phyloP scores from a whole-genome alignment of 371 early-diverging fungal species.

The Mortierella sp. region DNA sequence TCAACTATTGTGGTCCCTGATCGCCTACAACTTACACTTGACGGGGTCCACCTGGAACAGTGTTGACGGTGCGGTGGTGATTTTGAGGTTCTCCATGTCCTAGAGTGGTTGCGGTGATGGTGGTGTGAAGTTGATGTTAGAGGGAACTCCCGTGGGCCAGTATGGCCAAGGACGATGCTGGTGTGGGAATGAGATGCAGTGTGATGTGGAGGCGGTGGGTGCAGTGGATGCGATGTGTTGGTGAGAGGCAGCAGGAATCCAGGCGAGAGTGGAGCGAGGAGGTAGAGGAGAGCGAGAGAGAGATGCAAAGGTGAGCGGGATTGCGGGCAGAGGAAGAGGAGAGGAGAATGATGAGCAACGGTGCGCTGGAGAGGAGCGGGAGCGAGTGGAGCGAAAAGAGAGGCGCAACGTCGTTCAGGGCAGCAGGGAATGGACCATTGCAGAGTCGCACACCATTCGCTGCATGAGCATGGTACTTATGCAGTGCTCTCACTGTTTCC shows the following conservation, averaged over 20 bases:
- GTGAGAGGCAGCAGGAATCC: neutral
- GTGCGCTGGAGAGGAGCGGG: neutral
- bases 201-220: too few relatives aligned
- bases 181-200: neutral
- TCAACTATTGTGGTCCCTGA: too few relatives aligned
- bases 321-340: neutral
- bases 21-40: constrained; percentile 13
- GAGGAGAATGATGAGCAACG: neutral
- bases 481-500: too few relatives aligned
- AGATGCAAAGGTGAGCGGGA: constrained; percentile 6
- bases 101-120: neutral
- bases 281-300: constrained; percentile 2
- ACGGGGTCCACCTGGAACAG: constrained; percentile 14
- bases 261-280: neutral
- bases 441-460: too few relatives aligned
- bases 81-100: constrained; percentile 3
- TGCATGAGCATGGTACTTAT: neutral
- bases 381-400: neutral
- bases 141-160: neutral
- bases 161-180: neutral
- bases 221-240: neutral
- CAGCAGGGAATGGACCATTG: too few relatives aligned
- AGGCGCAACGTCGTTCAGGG: too few relatives aligned
- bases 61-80: constrained; percentile 6
- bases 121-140: neutral